These are phyloP conservation scores for Xerocomus spinulosus DNA, from an alignment of 768 basidiomycete genomes.

Conservation along the genomic window DNA sequence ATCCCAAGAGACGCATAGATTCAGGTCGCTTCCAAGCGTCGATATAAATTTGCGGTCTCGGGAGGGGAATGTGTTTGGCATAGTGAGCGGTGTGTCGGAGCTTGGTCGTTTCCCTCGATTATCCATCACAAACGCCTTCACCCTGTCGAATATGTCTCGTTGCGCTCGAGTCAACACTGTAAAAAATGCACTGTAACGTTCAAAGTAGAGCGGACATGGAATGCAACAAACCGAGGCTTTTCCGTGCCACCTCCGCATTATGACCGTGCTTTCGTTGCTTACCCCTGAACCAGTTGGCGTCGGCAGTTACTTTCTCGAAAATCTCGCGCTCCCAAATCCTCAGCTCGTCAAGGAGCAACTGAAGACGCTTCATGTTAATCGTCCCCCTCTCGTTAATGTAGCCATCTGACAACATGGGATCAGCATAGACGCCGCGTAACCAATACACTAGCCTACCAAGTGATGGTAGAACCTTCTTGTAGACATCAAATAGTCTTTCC, in stretches of 20 bases:
- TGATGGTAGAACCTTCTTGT: slow-evolving; percentile 85
- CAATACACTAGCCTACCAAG: slow-evolving; percentile 42
- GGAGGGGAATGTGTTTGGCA: slow-evolving; percentile 78
- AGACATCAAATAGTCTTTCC: slow-evolving; percentile 90
- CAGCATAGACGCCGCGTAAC: neutral
- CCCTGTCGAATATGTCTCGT: slow-evolving; percentile 69
- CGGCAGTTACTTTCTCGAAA: slow-evolving; percentile 88
- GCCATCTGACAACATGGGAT: slow-evolving; percentile 51
- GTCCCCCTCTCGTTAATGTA: slow-evolving; percentile 89
- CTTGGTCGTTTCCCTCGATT: slow-evolving; percentile 33
- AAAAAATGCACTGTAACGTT: neutral
- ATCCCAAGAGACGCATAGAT: slow-evolving; percentile 85
- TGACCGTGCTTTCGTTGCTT: slow-evolving; percentile 76
- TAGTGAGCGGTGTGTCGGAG: slow-evolving; percentile 43
- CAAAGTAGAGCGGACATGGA: neutral
- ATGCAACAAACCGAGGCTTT: slow-evolving; percentile 55
- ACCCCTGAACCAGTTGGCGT: slow-evolving; percentile 90
- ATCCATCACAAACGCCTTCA: slow-evolving; percentile 69
- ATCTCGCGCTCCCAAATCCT: slow-evolving; percentile 81
- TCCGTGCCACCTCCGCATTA: slow-evolving; percentile 58
- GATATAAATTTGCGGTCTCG: slow-evolving; percentile 77
- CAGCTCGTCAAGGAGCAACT: slow-evolving; percentile 87
- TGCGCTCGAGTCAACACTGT: slow-evolving; percentile 71
- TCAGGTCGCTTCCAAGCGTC: slow-evolving; percentile 70
- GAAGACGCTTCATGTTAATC: slow-evolving; percentile 76